These are phyloP conservation scores for Raffaelea albimanens DNA, from an alignment of 2,329 filamentous ascomycete species.

Conservation along the genomic window DNA sequence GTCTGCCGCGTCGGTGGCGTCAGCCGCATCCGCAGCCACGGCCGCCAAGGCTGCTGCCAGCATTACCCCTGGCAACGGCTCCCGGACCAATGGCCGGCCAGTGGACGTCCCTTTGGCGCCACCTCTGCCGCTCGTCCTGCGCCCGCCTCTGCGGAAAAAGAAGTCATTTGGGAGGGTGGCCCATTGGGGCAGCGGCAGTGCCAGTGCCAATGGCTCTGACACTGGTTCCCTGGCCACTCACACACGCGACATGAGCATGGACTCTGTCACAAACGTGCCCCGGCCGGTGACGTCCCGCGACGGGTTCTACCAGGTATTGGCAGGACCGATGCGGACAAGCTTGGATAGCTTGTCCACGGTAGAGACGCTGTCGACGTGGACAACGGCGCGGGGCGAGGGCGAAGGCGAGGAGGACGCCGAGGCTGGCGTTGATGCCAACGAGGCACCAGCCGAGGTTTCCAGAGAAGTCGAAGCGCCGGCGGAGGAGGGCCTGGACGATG, in stretches of 20 bases:
- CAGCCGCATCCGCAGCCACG: conserved; percentile 10
- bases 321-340: conserved; percentile 24
- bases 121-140: conserved; percentile 47
- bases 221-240: conserved; percentile 13
- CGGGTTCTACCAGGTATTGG: conserved; percentile 50
- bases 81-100: conserved; percentile 15
- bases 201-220: no score
- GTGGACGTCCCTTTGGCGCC: conserved; percentile 37
- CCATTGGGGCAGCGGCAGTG: conserved; percentile 36
- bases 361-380: conserved; percentile 35
- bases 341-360: conserved; percentile 34
- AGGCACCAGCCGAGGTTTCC: conserved; percentile 21
- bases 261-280: conserved; percentile 46
- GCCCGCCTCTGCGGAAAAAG: conserved; percentile 55
- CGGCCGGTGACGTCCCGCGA: conserved; percentile 39
- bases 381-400: conserved; percentile 30
- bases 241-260: conserved; percentile 31
- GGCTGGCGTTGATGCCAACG: no score
- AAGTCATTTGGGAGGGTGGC: conserved; percentile 57
- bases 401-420: conserved; percentile 27
- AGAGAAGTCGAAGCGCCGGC: conserved; percentile 32
- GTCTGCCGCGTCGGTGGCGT: conserved; percentile 13
- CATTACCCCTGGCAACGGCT: neutral
- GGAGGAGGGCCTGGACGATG: conserved; percentile 22
- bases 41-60: neutral